phyloP scores from a whole-genome alignment of 805 yeast species.

The Candida pini region DNA sequence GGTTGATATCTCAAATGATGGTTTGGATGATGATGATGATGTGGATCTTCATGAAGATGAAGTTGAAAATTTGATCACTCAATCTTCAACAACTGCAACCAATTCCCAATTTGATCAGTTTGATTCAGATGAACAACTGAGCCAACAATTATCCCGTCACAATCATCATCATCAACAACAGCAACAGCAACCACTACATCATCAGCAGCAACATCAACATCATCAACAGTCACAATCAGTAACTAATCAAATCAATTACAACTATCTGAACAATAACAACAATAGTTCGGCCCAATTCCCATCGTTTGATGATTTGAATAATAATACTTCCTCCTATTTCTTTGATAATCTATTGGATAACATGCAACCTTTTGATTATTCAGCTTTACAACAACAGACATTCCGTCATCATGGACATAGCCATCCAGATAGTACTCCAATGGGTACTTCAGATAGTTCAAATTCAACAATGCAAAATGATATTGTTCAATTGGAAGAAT shows the following conservation, averaged over 20 bases:
- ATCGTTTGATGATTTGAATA: constrained; percentile 8
- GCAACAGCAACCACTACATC: constrained; percentile 9
- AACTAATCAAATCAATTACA: background rate
- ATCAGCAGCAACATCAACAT: constrained; percentile 11
- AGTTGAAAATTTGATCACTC: constrained; percentile 13
- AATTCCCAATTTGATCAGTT: no score
- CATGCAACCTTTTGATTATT: constrained; percentile 19
- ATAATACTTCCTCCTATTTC: constrained; percentile 8
- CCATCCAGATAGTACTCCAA: background rate
- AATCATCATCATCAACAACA: constrained; percentile 14
- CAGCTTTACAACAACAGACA: background rate
- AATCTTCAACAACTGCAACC: constrained; percentile 13
- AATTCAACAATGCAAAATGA: background rate
- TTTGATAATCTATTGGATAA: constrained; percentile 19
- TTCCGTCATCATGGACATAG: background rate
- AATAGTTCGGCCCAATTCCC: background rate
- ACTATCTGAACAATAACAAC: constrained; percentile 4
- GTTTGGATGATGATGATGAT: no score
- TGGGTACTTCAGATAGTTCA: background rate
- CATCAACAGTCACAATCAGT: background rate
- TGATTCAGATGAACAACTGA: no score
- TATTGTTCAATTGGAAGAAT: no score
- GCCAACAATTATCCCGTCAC: constrained; percentile 10
- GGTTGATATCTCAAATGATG: constrained; percentile 11
- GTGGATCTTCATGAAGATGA: no score